Percentiles rank a stretch among this genome's conserved stretches.
These are phyloP conservation scores for Arthromyces matolae DNA, from an alignment of 768 basidiomycete species.

Conservation along the genomic window DNA sequence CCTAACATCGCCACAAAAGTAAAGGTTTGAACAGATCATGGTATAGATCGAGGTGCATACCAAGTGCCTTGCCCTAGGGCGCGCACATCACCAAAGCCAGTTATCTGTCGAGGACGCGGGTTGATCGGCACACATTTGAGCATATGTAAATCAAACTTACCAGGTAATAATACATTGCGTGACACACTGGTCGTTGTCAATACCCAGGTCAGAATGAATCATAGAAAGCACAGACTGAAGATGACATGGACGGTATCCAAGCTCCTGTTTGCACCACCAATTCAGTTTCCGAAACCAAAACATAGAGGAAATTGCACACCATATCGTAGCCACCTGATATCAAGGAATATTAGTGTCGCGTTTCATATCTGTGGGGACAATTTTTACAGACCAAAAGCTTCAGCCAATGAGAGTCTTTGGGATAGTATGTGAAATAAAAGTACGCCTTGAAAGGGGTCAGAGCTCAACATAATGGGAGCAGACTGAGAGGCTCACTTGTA, in stretches of 20 bases:
- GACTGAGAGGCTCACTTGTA: slow-evolving; percentile 31
- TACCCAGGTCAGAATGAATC: not conserved
- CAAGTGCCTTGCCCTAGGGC: slow-evolving; percentile 34
- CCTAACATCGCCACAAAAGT: too few relatives aligned
- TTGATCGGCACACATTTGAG: too few relatives aligned
- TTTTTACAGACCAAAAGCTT: slow-evolving; percentile 32
- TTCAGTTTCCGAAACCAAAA: too few relatives aligned
- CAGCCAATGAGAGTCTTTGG: slow-evolving; percentile 30
- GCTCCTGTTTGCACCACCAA: too few relatives aligned
- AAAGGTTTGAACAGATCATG: not conserved
- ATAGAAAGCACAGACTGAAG: slow-evolving; percentile 29
- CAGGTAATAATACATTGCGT: slow-evolving; percentile 40
- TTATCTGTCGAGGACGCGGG: slow-evolving; percentile 26
- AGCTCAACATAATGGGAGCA: not conserved
- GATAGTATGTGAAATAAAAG: slow-evolving; percentile 40
- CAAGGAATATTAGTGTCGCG: not conserved
- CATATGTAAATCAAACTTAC: too few relatives aligned
- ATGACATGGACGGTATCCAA: slow-evolving; percentile 39
- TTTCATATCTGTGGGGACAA: not conserved
- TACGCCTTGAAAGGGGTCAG: slow-evolving; percentile 28
- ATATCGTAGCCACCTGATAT: slow-evolving; percentile 31
- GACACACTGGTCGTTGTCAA: slow-evolving; percentile 31
- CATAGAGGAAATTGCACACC: slow-evolving; percentile 23
- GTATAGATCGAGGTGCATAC: slow-evolving; percentile 20
- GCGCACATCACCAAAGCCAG: slow-evolving; percentile 29